phyloP scores from a whole-genome alignment of 1,284 basidiomycete genomes.

The Cutaneotrichosporon sp. region DNA sequence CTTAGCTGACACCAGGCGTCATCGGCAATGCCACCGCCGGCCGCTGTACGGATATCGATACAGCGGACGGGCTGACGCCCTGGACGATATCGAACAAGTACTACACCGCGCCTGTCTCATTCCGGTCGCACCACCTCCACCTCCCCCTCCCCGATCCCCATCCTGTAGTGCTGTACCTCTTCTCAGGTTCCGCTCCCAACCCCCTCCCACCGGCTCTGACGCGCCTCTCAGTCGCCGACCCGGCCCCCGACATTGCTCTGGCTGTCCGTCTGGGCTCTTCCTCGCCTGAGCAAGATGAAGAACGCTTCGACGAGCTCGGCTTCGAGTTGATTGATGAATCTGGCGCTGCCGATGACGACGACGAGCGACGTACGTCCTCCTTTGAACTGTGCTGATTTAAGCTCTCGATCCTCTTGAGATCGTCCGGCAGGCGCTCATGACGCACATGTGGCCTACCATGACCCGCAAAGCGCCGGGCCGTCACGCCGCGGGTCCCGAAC shows the following conservation, averaged over 20 bases:
- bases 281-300: slow-evolving; percentile 23
- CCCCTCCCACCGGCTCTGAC: slow-evolving; percentile 34
- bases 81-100: slow-evolving; percentile 83
- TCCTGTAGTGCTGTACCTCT: slow-evolving; percentile 34
- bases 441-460: slow-evolving; percentile 51
- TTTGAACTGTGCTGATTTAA: slow-evolving; percentile 19
- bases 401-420: slow-evolving; percentile 39
- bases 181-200: slow-evolving; percentile 25
- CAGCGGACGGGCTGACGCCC: slow-evolving; percentile 52
- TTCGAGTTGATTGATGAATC: slow-evolving; percentile 46
- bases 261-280: slow-evolving; percentile 29
- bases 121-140: slow-evolving; percentile 55
- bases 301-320: slow-evolving; percentile 43
- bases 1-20: slow-evolving; percentile 21
- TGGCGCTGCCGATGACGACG: slow-evolving; percentile 38
- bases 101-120: slow-evolving; percentile 73
- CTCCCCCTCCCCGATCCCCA: slow-evolving; percentile 45
- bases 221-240: slow-evolving; percentile 31
- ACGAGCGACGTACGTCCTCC: slow-evolving; percentile 43
- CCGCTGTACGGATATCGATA: background rate
- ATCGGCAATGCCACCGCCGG: background rate
- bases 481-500: slow-evolving; percentile 17
- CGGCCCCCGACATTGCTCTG: slow-evolving; percentile 42
- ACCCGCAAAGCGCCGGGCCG: slow-evolving; percentile 20
- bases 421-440: slow-evolving; percentile 46